Evolutionary conservation across 305 asterid genomes (phyloP).

Genomic region (Ilex paraguariensis): DNA sequence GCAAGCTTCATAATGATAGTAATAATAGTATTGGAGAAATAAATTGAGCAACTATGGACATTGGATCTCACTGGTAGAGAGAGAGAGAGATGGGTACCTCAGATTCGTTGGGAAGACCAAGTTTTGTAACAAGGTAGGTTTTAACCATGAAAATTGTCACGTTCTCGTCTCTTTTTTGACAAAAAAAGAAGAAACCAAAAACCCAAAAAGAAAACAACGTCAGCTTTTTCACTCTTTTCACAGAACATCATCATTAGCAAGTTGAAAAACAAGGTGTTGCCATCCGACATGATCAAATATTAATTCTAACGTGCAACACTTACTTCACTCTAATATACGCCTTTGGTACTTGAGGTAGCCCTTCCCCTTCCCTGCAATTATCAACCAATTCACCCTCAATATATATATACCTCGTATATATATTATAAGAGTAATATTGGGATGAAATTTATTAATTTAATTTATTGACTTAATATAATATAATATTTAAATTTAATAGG

Average conservation of each 20-base stretch:
- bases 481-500: too few relatives aligned
- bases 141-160: slow-evolving; percentile 25
- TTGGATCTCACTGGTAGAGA: neutral
- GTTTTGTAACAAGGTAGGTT: slow-evolving; percentile 21
- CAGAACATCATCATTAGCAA: slow-evolving; percentile 2
- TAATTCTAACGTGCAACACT: neutral
- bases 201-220: slow-evolving; percentile 6
- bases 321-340: slow-evolving; percentile 22
- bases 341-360: slow-evolving; percentile 17
- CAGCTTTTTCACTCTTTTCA: slow-evolving; percentile 11
- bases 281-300: too few relatives aligned
- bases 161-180: slow-evolving; percentile 13
- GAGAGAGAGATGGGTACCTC: slow-evolving; percentile 10
- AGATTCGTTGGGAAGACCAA: slow-evolving; percentile 16
- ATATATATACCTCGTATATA: neutral
- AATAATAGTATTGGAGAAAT: too few relatives aligned
- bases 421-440: neutral
- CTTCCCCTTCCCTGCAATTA: slow-evolving; percentile 16
- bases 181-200: neutral
- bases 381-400: neutral
- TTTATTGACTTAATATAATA: too few relatives aligned
- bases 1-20: too few relatives aligned
- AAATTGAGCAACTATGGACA: neutral
- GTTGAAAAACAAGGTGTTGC: neutral
- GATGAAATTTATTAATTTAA: too few relatives aligned